A percentile compares a stretch with the other conserved stretches of the same genome.
phyloP scores from a whole-genome alignment of 2,329 filamentous ascomycete genomes.

The Sporothrix schenckii region DNA sequence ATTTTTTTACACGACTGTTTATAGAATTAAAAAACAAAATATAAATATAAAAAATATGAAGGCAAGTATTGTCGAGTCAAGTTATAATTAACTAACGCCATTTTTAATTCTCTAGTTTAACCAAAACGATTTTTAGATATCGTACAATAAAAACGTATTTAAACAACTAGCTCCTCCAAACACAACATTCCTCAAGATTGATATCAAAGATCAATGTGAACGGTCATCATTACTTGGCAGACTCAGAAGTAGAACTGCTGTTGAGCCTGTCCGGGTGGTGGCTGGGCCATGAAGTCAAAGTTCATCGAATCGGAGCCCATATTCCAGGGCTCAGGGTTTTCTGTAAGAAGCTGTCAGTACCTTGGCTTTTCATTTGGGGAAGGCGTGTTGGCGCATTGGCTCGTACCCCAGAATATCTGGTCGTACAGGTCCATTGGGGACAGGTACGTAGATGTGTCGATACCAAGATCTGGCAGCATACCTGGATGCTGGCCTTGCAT shows the following conservation, averaged over 20 bases:
- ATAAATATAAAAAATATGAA: neutral
- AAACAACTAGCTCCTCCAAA: neutral
- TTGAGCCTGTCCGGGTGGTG: conserved; percentile 60
- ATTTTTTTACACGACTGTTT: no score
- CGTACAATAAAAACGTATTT: neutral
- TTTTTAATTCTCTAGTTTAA: neutral
- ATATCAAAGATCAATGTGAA: neutral
- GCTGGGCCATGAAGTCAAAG: conserved; percentile 63
- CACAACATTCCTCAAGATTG: neutral
- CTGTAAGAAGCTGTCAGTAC: conserved; percentile 42
- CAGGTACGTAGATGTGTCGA: conserved; percentile 63
- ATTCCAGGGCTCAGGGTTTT: conserved; percentile 64
- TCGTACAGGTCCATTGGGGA: conserved; percentile 70
- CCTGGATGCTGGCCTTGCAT: conserved; percentile 43
- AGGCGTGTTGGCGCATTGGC: no score
- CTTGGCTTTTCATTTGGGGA: neutral
- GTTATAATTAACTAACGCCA: no score
- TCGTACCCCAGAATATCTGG: conserved; percentile 66
- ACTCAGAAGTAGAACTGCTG: conserved; percentile 60
- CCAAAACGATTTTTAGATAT: neutral
- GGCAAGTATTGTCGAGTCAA: no score
- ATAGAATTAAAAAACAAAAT: neutral
- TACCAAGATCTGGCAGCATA: conserved; percentile 51
- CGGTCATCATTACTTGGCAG: neutral
- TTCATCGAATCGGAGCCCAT: conserved; percentile 59